A percentile compares a stretch with the other conserved stretches of the same genome.
Evolutionary conservation across 306 rosid species (phyloP).

Genomic region (Cyamopsis tetragonoloba): DNA sequence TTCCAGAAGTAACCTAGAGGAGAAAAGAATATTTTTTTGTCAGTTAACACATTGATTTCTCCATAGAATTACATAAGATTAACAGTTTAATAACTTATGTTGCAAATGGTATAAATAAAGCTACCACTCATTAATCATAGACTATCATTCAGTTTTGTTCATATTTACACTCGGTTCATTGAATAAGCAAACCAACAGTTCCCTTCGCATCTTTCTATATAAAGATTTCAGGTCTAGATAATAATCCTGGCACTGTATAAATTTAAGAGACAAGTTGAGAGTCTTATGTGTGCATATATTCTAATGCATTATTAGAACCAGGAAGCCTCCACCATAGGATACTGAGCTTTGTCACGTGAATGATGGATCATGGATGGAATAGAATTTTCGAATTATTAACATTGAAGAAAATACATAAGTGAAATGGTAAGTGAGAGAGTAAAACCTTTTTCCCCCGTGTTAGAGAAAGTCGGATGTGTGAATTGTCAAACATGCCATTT

Average conservation of each 20-base stretch:
- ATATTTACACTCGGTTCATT: background rate
- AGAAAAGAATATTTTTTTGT: constrained; percentile 2
- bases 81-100: background rate
- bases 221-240: background rate
- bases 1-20: constrained; percentile 82
- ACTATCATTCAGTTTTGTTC: background rate
- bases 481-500: constrained; percentile 78
- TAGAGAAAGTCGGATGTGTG: constrained; percentile 75
- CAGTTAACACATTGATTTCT: background rate
- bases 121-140: background rate
- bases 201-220: background rate
- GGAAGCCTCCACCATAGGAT: background rate
- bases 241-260: background rate
- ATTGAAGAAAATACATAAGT: background rate
- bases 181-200: background rate
- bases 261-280: background rate
- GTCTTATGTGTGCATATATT: background rate
- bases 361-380: background rate
- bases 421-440: background rate
- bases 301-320: background rate
- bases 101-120: background rate
- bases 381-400: background rate
- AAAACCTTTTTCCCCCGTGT: constrained; percentile 81
- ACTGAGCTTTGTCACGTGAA: background rate
- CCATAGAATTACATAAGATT: background rate